A percentile compares a stretch with the other conserved stretches of the same genome.
phyloP scores from a whole-genome alignment of 2,329 filamentous ascomycete species.

The Diaporthe caulivora region DNA sequence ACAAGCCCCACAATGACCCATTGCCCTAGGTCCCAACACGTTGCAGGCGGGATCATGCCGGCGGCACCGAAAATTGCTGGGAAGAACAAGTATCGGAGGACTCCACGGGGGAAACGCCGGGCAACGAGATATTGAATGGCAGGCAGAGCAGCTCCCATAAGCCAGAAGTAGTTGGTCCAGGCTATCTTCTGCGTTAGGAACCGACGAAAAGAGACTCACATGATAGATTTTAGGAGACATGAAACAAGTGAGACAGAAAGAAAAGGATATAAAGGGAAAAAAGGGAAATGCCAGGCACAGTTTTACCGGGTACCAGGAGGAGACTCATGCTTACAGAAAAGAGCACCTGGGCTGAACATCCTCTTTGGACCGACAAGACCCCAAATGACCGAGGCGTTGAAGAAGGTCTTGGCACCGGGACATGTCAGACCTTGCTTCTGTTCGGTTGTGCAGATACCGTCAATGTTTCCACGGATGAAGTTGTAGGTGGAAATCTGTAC shows the following conservation, averaged over 20 bases:
- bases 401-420: constrained; percentile 69
- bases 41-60: constrained; percentile 65
- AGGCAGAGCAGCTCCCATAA: constrained; percentile 63
- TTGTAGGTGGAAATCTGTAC: constrained; percentile 55
- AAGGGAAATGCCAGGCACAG: too few species aligned
- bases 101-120: constrained; percentile 59
- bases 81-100: constrained; percentile 63
- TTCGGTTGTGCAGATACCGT: constrained; percentile 61
- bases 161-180: constrained; percentile 67
- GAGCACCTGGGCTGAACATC: constrained; percentile 55
- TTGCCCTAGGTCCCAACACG: constrained; percentile 65
- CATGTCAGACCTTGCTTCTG: constrained; percentile 67
- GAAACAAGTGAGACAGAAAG: too few species aligned
- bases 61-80: constrained; percentile 66
- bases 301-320: too few species aligned
- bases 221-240: neutral
- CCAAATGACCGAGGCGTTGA: constrained; percentile 71
- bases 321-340: constrained; percentile 1
- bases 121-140: constrained; percentile 62
- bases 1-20: constrained; percentile 68
- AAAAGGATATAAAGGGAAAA: too few species aligned
- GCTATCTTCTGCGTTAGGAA: too few species aligned
- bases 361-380: constrained; percentile 70
- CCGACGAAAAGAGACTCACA: neutral
- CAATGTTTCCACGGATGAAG: constrained; percentile 60